phyloP scores from a whole-genome alignment of 176 grass and related monocot genomes.

The Phyllostachys edulis region DNA sequence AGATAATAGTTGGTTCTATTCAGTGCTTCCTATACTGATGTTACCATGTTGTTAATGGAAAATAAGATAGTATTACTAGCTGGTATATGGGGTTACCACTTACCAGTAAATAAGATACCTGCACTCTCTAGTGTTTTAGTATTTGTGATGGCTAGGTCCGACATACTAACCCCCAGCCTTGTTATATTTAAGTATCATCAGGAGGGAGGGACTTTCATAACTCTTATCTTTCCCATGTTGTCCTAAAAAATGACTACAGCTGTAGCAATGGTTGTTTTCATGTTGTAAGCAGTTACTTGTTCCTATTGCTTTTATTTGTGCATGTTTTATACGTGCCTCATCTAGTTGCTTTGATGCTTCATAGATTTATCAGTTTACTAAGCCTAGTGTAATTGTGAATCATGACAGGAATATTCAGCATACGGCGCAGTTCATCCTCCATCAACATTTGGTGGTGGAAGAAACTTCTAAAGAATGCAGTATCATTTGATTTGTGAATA shows the following conservation, averaged over 20 bases:
- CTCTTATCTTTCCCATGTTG: neutral
- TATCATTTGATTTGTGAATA: slow-evolving; percentile 36
- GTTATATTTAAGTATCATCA: slow-evolving; percentile 8
- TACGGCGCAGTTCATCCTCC: slow-evolving; percentile 39
- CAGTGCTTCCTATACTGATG: neutral
- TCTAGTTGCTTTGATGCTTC: neutral
- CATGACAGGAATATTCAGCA: slow-evolving; percentile 43
- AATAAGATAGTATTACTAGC: slow-evolving; percentile 12
- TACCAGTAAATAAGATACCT: neutral
- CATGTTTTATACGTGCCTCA: neutral
- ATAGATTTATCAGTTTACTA: neutral
- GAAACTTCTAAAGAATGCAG: slow-evolving; percentile 46
- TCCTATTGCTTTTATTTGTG: slow-evolving; percentile 22
- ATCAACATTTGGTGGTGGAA: slow-evolving; percentile 34
- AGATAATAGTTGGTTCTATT: neutral
- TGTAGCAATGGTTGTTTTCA: neutral
- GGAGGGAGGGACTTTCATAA: too few relatives aligned
- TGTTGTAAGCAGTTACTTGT: neutral
- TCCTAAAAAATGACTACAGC: neutral
- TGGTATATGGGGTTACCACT: neutral
- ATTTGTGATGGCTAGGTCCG: neutral
- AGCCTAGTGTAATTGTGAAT: neutral
- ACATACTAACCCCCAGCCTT: neutral
- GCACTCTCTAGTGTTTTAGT: neutral
- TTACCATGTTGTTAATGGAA: neutral